phyloP scores from a whole-genome alignment of 225 moss, liverwort and hornwort genomes.

The Pseudisothecium myosuroides region DNA sequence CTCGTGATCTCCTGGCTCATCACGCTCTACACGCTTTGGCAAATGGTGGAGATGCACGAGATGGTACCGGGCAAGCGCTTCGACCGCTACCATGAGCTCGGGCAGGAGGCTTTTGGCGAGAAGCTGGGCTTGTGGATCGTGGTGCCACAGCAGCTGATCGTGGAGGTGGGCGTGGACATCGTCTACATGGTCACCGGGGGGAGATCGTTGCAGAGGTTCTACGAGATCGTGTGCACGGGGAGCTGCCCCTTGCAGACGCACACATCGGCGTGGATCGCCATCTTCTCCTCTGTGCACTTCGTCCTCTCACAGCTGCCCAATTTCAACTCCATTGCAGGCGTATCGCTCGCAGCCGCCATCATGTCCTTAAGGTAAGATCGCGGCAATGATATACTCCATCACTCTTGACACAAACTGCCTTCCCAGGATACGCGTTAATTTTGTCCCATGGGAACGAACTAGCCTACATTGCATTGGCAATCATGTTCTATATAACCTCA shows the following conservation, averaged over 20 bases:
- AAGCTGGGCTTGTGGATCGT: constrained; percentile 36
- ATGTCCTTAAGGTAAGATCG: constrained; percentile 35
- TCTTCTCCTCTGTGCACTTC: constrained; percentile 40
- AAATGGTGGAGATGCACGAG: constrained; percentile 87
- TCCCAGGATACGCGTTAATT: background rate
- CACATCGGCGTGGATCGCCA: constrained; percentile 12
- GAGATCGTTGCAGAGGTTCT: background rate
- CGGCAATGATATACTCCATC: no score
- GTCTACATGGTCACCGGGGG: constrained; percentile 59
- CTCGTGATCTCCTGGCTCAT: constrained; percentile 55
- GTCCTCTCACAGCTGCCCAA: constrained; percentile 39
- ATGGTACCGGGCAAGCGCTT: constrained; percentile 40
- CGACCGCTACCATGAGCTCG: constrained; percentile 51
- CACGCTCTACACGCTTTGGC: constrained; percentile 71
- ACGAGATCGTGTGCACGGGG: constrained; percentile 8
- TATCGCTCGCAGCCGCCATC: constrained; percentile 37
- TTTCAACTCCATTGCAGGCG: constrained; percentile 34
- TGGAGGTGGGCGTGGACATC: constrained; percentile 43
- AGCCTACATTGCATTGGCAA: background rate
- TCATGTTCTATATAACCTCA: background rate
- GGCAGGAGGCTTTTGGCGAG: constrained; percentile 37
- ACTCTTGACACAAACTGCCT: background rate
- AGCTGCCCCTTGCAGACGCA: background rate
- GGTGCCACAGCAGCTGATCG: constrained; percentile 39
- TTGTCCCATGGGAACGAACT: background rate